Conservation (phyloP, 768 basidiomycete genomes). For the Lactarius tabidus region DNA sequence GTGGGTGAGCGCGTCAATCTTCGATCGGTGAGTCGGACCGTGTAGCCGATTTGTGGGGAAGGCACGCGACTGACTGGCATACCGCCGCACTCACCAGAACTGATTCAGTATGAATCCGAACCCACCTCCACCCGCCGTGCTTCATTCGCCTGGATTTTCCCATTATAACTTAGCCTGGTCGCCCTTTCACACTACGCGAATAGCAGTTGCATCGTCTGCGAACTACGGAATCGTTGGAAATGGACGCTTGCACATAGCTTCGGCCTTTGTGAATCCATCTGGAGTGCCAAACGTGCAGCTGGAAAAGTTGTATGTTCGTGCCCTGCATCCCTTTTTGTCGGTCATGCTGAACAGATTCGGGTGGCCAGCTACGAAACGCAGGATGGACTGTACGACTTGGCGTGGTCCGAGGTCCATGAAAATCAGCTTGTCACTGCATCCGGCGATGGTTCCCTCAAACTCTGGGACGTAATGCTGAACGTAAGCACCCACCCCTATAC, state of each 20-base stretch:
- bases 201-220: conserved; percentile 80
- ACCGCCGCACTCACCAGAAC: not conserved
- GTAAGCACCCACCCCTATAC: conserved; percentile 38
- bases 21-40: not conserved
- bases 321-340: not conserved
- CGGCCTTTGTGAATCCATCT: conserved; percentile 46
- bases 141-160: conserved; percentile 79
- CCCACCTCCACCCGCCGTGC: conserved; percentile 41
- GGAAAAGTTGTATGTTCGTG: conserved; percentile 61
- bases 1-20: not conserved
- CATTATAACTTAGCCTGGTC: conserved; percentile 84
- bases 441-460: conserved; percentile 83
- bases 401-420: conserved; percentile 95
- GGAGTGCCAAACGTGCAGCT: conserved; percentile 45
- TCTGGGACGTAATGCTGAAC: conserved; percentile 88
- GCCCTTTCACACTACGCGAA: conserved; percentile 69
- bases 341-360: conserved; percentile 24
- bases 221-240: conserved; percentile 97
- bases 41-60: not conserved
- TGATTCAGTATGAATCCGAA: conserved; percentile 35
- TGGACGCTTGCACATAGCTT: conserved; percentile 74
- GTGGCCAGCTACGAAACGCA: conserved; percentile 83
- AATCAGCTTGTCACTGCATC: conserved; percentile 88
- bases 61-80: not conserved
- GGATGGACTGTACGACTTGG: conserved; percentile 85